phyloP scores from a whole-genome alignment of 306 rosid species.

The Cajanus cajan region DNA sequence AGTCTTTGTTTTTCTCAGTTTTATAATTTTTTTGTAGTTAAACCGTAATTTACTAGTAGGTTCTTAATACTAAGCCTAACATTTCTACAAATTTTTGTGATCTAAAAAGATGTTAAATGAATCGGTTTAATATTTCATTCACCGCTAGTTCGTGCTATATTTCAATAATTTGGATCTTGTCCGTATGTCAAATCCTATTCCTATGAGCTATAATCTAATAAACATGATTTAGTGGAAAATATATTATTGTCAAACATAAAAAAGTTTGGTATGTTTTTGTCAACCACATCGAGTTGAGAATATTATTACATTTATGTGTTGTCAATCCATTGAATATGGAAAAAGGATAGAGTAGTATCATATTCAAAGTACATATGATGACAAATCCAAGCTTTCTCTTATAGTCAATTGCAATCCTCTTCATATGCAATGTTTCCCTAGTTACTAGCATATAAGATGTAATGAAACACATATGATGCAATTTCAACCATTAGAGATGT shows the following conservation, averaged over 20 bases:
- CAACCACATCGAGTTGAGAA: background rate
- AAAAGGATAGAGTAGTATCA: background rate
- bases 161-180: background rate
- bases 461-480: conserved; percentile 21
- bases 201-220: background rate
- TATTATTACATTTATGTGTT: background rate
- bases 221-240: background rate
- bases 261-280: background rate
- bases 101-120: background rate
- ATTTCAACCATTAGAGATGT: too few relatives aligned
- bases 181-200: background rate
- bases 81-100: background rate
- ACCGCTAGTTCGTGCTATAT: background rate
- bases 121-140: background rate
- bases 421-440: background rate
- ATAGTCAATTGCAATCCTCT: background rate
- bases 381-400: conserved; percentile 52
- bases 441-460: background rate
- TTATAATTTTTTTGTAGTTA: too few relatives aligned
- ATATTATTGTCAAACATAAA: background rate
- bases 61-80: too few relatives aligned
- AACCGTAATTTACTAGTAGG: too few relatives aligned
- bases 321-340: background rate
- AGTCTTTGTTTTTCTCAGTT: too few relatives aligned
- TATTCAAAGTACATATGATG: background rate